These are phyloP conservation scores for Phytophthora cryptogea DNA, from an alignment of 352 stramenopile genomes.

Conservation along the genomic window DNA sequence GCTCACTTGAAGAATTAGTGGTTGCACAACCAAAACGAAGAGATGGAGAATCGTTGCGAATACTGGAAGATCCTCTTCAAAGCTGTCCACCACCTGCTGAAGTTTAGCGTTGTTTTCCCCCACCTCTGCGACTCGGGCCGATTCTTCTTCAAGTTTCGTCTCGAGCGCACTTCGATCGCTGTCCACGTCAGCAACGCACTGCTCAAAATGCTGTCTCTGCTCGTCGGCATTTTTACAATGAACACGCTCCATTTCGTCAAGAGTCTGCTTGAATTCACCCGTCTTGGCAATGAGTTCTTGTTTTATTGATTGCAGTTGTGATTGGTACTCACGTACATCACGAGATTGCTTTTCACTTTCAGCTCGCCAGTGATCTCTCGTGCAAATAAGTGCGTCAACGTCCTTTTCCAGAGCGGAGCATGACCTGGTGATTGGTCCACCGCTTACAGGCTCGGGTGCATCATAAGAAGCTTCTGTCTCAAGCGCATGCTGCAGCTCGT, in stretches of 20 bases:
- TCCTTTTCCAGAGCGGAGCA: slow-evolving; percentile 28
- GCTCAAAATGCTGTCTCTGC: slow-evolving; percentile 43
- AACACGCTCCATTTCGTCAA: slow-evolving; percentile 49
- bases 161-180: slow-evolving; percentile 39
- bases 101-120: slow-evolving; percentile 30
- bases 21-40: slow-evolving; percentile 61
- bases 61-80: slow-evolving; percentile 54
- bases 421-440: slow-evolving; percentile 11
- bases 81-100: slow-evolving; percentile 29
- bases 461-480: slow-evolving; percentile 9
- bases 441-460: not conserved
- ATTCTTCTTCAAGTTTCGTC: slow-evolving; percentile 36
- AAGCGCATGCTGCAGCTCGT: slow-evolving; percentile 29
- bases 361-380: slow-evolving; percentile 28
- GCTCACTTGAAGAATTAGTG: slow-evolving; percentile 69
- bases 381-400: slow-evolving; percentile 24
- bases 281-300: slow-evolving; percentile 42
- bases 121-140: slow-evolving; percentile 10
- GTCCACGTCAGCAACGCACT: slow-evolving; percentile 39
- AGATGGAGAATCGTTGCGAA: slow-evolving; percentile 53
- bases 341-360: slow-evolving; percentile 22
- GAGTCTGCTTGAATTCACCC: slow-evolving; percentile 37
- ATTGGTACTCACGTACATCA: slow-evolving; percentile 30
- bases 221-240: slow-evolving; percentile 44
- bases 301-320: slow-evolving; percentile 25